Evolutionary conservation across 2,329 filamentous ascomycete genomes (phyloP).

Genomic region (Falciphora oryzae): DNA sequence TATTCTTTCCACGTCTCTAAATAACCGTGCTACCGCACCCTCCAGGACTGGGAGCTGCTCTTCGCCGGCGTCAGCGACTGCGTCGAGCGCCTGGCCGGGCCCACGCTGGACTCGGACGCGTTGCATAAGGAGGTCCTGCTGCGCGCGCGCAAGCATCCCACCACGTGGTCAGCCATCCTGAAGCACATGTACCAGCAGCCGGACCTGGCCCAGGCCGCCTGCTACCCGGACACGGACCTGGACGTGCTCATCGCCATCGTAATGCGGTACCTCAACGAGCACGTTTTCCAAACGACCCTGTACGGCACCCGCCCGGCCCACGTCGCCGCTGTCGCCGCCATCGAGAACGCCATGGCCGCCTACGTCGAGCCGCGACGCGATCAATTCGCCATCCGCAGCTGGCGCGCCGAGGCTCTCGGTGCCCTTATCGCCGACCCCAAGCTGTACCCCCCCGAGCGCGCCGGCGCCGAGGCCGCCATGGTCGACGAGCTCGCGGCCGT

Average conservation of each 20-base stretch:
- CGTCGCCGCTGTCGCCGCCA: conserved; percentile 25
- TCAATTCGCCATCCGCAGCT: conserved; percentile 30
- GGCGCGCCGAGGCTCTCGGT: conserved; percentile 32
- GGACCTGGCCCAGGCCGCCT: conserved; percentile 26
- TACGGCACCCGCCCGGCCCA: conserved; percentile 21
- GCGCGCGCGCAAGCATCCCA: conserved; percentile 18
- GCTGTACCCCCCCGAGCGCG: conserved; percentile 22
- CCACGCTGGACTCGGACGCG: conserved; percentile 23
- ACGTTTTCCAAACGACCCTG: conserved; percentile 29
- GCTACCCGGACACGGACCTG: conserved; percentile 32
- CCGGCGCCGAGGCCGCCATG: conserved; percentile 20
- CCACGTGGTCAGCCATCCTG: conserved; percentile 23
- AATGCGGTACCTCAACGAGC: conserved; percentile 29
- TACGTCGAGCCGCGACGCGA: conserved; percentile 29
- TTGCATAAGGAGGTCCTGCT: conserved; percentile 18
- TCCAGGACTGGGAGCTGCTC: conserved; percentile 30
- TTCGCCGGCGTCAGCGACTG: conserved; percentile 29
- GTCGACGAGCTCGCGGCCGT: conserved; percentile 23
- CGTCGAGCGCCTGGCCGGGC: conserved; percentile 29
- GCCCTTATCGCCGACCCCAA: conserved; percentile 26
- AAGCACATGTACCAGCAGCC: conserved; percentile 22
- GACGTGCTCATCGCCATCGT: conserved; percentile 30
- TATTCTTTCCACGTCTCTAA: background rate
- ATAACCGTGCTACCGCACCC: background rate
- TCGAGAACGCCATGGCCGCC: conserved; percentile 29